Base-by-base conservation (phyloP, 208 protist genomes). In the Trypanosoma theileri region DNA sequence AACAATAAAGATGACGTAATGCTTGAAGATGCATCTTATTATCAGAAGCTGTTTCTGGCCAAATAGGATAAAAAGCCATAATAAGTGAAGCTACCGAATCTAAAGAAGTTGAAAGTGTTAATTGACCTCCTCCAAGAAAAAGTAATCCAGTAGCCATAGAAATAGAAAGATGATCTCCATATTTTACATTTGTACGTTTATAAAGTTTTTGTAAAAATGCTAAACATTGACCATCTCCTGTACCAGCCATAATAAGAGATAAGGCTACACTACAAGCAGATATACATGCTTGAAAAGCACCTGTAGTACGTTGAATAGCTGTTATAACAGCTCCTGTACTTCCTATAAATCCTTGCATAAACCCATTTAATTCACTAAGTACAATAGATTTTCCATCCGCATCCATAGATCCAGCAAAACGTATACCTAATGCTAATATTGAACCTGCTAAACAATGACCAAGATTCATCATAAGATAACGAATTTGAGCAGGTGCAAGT, bases 81-180 rank as follows among this genome's bases (percentile, higher is more conserved):
- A 99, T 59, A 2, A 99, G 83, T 41, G 95, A 82, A 17, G 97
- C 98, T 50, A 98, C 84, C 0, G 95, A 82, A 8, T 59, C 28
- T 19, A 89, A 68, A 14, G 75, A 84, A 41, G 84, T 98, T 16
- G 80, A 86, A n/a, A 99, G 75, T 0, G 93, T 96, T 17, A 92
- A 80, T 16, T 87, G 78, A 13, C 95, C 95, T 26, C 86, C 94
- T 26, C 97, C 97, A 12, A 99, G 79, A 58, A 98, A 99, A 0
- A 99, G 71, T 22, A 99, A 68, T 12, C 98, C 98, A 45, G 98
- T 85, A 10, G 94, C 83, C 92, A 99, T 98, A 41, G 84, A 82
- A 10, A 98, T 62, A 7, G 96, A 87, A 96, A 98, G 98, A 77
- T 98, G 93, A 28, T 82, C 77, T 24, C 98, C 97, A 80, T 98